Evolutionary conservation across 139 green algal genomes (phyloP).

Genomic region (Nannochloris sp.): DNA sequence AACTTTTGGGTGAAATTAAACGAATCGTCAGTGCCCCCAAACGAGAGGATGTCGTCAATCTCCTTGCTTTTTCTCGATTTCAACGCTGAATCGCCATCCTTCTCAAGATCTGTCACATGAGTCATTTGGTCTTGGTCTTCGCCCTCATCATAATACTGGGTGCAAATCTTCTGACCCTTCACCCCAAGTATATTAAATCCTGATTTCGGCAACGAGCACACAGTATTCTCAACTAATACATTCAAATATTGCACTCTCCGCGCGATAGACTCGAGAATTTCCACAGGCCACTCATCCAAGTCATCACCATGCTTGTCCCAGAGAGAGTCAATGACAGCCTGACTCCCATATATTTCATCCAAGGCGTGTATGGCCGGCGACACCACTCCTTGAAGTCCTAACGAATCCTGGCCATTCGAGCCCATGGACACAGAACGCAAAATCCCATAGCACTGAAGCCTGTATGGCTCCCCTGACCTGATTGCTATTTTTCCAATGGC

Average conservation of each 20-base stretch:
- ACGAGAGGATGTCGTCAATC: slow-evolving; percentile 28
- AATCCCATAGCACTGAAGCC: slow-evolving; percentile 69
- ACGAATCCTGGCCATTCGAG: slow-evolving; percentile 12
- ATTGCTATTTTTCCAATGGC: slow-evolving; percentile 61
- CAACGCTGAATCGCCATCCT: neutral
- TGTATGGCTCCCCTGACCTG: slow-evolving; percentile 66
- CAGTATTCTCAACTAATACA: slow-evolving; percentile 20
- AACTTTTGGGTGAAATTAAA: slow-evolving; percentile 1
- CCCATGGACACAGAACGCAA: slow-evolving; percentile 25
- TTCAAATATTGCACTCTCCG: slow-evolving; percentile 24
- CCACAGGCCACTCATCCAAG: slow-evolving; percentile 41
- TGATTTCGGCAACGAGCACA: slow-evolving; percentile 21
- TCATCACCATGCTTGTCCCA: slow-evolving; percentile 31
- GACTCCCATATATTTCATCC: slow-evolving; percentile 61
- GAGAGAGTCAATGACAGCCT: slow-evolving; percentile 54
- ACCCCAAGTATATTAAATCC: slow-evolving; percentile 21
- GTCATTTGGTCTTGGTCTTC: no score
- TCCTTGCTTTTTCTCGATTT: slow-evolving; percentile 26
- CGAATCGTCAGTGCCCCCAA: slow-evolving; percentile 15
- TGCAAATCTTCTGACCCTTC: neutral
- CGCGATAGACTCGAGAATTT: slow-evolving; percentile 38
- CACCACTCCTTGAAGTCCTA: slow-evolving; percentile 15
- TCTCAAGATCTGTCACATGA: no score
- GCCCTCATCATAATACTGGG: no score
- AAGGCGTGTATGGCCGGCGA: slow-evolving; percentile 22